Evolutionary conservation across 2,329 filamentous ascomycete species (phyloP).

Genomic region (Fusarium euwallaceae): DNA sequence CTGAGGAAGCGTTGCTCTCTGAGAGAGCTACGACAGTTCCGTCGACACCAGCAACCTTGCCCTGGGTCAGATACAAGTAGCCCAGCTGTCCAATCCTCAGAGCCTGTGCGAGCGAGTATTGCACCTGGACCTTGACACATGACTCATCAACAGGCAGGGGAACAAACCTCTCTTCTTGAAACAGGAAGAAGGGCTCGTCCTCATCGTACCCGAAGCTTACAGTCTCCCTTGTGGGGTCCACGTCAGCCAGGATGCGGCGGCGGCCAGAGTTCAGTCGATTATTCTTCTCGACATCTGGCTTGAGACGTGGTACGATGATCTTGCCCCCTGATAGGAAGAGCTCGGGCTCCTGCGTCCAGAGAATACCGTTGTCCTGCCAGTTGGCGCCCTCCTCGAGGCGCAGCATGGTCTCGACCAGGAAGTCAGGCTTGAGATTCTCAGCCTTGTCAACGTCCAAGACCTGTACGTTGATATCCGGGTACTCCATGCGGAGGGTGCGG

Average conservation of each 20-base stretch:
- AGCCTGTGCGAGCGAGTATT: not conserved
- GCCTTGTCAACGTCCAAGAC: slow-evolving; percentile 4
- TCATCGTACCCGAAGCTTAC: not conserved
- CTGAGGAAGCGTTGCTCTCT: not conserved
- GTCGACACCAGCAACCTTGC: not conserved
- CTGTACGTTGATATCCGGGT: slow-evolving; percentile 5
- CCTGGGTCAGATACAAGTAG: not conserved
- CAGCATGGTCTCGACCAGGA: not conserved
- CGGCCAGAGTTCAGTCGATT: not conserved
- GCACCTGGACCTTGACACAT: not conserved
- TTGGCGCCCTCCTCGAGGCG: not conserved
- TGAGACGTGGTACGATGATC: not conserved
- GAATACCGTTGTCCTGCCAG: not conserved
- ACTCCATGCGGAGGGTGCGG: not conserved
- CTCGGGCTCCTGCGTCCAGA: slow-evolving; percentile 21
- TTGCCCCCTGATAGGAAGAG: not conserved
- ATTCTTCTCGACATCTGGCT: not conserved
- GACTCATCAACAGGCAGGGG: not conserved
- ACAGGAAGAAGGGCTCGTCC: not conserved
- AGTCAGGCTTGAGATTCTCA: not conserved
- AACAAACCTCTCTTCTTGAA: not conserved
- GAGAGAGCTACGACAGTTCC: not conserved
- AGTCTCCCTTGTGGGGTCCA: not conserved
- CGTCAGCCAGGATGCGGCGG: not conserved
- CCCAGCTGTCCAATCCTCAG: not conserved